Evolutionary conservation across 495 filamentous ascomycete genomes (phyloP).

Genomic region (Podospora tetraspora): DNA sequence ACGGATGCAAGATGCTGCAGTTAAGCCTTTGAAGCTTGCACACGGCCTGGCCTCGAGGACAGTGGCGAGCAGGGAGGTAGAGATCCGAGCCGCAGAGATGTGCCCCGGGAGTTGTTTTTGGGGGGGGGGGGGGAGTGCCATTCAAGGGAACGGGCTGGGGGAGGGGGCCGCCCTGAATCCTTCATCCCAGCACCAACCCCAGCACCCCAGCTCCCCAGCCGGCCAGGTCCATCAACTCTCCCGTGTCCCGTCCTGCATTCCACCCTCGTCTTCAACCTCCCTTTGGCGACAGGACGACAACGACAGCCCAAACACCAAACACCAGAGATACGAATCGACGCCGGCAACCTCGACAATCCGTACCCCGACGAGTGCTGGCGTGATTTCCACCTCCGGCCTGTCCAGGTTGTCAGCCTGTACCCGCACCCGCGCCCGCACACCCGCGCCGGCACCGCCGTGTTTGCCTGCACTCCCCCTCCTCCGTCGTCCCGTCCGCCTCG

Average conservation of each 20-base stretch:
- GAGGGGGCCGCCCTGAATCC: background rate
- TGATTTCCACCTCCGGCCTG: too few species aligned
- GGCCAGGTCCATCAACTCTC: background rate
- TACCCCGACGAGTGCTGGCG: too few species aligned
- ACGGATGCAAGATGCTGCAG: background rate
- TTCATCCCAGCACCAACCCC: background rate
- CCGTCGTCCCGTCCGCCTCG: background rate
- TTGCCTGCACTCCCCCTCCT: conserved; percentile 4
- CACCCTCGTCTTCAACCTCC: background rate
- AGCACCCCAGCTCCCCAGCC: background rate
- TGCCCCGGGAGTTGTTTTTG: background rate
- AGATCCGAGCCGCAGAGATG: background rate
- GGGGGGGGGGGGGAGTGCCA: background rate
- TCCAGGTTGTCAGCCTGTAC: background rate
- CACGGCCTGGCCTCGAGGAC: background rate
- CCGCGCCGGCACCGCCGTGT: background rate
- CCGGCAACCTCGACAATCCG: background rate
- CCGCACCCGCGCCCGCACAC: background rate
- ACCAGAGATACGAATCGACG: background rate
- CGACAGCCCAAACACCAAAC: background rate
- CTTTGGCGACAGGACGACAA: background rate
- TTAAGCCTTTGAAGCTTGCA: background rate
- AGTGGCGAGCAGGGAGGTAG: background rate
- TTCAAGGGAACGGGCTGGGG: background rate
- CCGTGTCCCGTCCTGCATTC: background rate